Conservation (phyloP, 768 basidiomycete genomes). For the Xanthoconium purpureum region DNA sequence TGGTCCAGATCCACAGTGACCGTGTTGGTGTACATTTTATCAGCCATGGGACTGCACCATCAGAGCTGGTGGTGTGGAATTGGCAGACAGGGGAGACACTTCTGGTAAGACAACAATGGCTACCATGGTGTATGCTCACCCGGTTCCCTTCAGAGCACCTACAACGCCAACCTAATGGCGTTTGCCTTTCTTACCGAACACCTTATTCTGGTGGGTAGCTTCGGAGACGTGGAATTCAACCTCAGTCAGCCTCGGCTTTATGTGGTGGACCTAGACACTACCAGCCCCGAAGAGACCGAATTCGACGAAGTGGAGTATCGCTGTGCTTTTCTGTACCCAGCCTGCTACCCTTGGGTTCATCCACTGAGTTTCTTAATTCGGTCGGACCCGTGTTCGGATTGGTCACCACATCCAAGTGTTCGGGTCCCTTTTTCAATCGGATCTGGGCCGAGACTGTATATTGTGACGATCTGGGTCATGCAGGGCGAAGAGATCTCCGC, state of each 20-base stretch:
- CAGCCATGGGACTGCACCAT: constrained; percentile 32
- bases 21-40: constrained; percentile 49
- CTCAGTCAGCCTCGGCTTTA: constrained; percentile 28
- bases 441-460: constrained; percentile 41
- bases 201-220: constrained; percentile 37
- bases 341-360: constrained; percentile 25
- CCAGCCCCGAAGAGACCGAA: constrained; percentile 27
- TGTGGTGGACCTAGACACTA: constrained; percentile 41
- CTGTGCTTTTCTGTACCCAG: constrained; percentile 44
- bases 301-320: constrained; percentile 33
- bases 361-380: constrained; percentile 42
- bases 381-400: constrained; percentile 52
- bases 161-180: constrained; percentile 35
- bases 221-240: constrained; percentile 21
- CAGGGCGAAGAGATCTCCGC: constrained; percentile 25
- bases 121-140: not conserved
- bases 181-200: constrained; percentile 43
- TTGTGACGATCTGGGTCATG: constrained; percentile 43
- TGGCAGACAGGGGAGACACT: constrained; percentile 57
- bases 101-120: constrained; percentile 39
- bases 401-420: constrained; percentile 35
- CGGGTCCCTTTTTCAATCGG: constrained; percentile 48
- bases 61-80: constrained; percentile 59
- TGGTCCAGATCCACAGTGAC: constrained; percentile 56
- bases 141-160: constrained; percentile 19